Evolutionary conservation across 768 basidiomycete species (phyloP), one percentile per base, ranked within the genome.

Genomic region (Leccinum longicurvipes): DNA sequence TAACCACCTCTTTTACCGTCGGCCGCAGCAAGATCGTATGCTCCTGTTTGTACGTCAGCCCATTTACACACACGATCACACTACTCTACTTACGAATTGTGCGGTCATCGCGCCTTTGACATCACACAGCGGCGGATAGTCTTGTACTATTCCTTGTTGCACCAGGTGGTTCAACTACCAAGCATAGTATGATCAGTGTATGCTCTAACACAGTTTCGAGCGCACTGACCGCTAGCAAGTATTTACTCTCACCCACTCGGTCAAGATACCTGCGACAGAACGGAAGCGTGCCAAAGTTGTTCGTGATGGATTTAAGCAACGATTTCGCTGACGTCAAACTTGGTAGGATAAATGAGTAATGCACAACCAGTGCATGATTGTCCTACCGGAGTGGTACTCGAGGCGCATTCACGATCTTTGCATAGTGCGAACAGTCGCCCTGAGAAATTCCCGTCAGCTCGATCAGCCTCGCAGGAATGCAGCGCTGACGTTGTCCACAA

Each of bases 181-280:
- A 51, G 51, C 8, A 21, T 24, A 10, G 17, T 44, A 34, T 3
- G 7, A 28, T 56, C 23, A 51, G 17, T 52, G 7, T 54, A 24
- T 59, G 42, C 29, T 42, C n/a, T 28, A 15, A 11, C 17, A 50
- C 31, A 44, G 31, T 44, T 52, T 44, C 7, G 39, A 50, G 24
- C 6, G 7, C 21, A 74, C 82, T 56, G 54, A 97, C 92, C 55
- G 91, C 96, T 39, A 98, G 77, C 19, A 98, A 76, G 70, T 99
- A 96, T 72, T 89, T 93, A 76, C 83, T 92, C 76, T 98, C 94
- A 14, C 97, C 97, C 5, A 79, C 75, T 24, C 95, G 85, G 66
- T 98, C 97, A 19, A 99, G 82, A 72, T 99, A 99, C 58, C 97
- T 80, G 63, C 95, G 83, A 72, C 96, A 98, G 73, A 91, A 99